Base-by-base conservation (phyloP, 208 protist genomes). In the Crithidia expoeki region DNA sequence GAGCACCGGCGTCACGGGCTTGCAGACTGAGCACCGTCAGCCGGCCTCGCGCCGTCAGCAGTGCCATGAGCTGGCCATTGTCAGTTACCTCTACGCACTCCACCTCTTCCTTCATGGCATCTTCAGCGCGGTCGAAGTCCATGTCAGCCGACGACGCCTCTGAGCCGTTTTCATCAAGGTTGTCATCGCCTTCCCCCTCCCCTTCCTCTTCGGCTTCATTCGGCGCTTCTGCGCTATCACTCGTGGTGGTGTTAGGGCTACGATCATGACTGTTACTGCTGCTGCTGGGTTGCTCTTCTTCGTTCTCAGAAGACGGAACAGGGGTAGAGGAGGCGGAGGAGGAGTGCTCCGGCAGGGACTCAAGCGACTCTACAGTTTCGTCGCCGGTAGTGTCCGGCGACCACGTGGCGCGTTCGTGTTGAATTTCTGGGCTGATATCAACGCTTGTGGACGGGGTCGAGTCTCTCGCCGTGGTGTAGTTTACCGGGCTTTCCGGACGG, bases 101-200 rank as follows among this genome's bases (percentile, higher is more conserved):
- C n/a, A 94, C 86, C 47, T 94, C 86, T 66, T 90, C 85, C 23
- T 63, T 58, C 49, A 92, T 67, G 49, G 66, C 76, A 62, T 91
- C 83, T 19, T 53, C 58, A 17, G 64, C 61, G 59, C 71, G 76
- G n/a, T 86, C 66, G 70, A 81, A 86, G 52, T 83, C 69, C 38
- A 82, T 57, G n/a, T 86, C 86, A 0, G 73, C 58, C 0, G 80
- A 85, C 42, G 76, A 85, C 9, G 65, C 77, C 27, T 76, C 67
- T 0, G 68, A 77, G 38, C 28, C 47, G 3, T 9, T 38, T 0
- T 72, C 70, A 2, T 81, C 64, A 2, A 23, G 16, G n/a, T 60
- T 53, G 27, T 69, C 62, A 27, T 57, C 60, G 12, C 55, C 61
- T 7, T 75, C 63, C 2, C 66, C 72, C 25, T 60, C 61, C n/a